phyloP scores from a whole-genome alignment of 352 stramenopile species.

The Halophytophthora polymorphica region DNA sequence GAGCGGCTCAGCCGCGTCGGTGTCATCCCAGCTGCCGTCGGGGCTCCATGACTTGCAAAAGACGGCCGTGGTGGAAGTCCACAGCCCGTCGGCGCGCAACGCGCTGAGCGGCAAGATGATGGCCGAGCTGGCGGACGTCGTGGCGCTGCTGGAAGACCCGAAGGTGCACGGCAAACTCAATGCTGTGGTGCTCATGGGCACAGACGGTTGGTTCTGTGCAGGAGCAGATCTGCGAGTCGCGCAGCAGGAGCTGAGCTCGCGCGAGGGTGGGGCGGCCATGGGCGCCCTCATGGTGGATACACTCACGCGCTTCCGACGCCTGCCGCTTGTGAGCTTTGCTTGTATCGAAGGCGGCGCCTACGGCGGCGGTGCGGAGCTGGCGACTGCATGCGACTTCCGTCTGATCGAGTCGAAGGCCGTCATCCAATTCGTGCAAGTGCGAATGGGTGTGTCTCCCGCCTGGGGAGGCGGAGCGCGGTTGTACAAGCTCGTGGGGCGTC shows the following conservation, averaged over 20 bases:
- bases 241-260: slow-evolving; percentile 71
- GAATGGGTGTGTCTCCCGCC: slow-evolving; percentile 80
- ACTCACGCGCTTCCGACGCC: slow-evolving; percentile 59
- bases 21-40: slow-evolving; percentile 7
- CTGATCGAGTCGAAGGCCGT: slow-evolving; percentile 54
- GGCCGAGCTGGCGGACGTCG: slow-evolving; percentile 72
- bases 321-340: slow-evolving; percentile 81
- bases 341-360: slow-evolving; percentile 78
- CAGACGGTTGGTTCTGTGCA: slow-evolving; percentile 76
- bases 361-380: slow-evolving; percentile 81
- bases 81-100: slow-evolving; percentile 67
- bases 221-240: slow-evolving; percentile 80
- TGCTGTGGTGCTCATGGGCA: slow-evolving; percentile 52
- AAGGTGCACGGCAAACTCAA: slow-evolving; percentile 56
- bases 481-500: slow-evolving; percentile 71
- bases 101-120: slow-evolving; percentile 88
- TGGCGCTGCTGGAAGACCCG: slow-evolving; percentile 54
- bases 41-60: slow-evolving; percentile 29
- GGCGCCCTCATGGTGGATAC: slow-evolving; percentile 70
- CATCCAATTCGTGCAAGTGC: slow-evolving; percentile 83
- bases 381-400: slow-evolving; percentile 82
- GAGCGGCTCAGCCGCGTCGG: not conserved
- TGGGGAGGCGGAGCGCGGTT: slow-evolving; percentile 82
- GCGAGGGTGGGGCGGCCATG: slow-evolving; percentile 63
- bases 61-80: slow-evolving; percentile 63